Base-by-base conservation (phyloP, 805 yeast species). In the Starmerella cellae region DNA sequence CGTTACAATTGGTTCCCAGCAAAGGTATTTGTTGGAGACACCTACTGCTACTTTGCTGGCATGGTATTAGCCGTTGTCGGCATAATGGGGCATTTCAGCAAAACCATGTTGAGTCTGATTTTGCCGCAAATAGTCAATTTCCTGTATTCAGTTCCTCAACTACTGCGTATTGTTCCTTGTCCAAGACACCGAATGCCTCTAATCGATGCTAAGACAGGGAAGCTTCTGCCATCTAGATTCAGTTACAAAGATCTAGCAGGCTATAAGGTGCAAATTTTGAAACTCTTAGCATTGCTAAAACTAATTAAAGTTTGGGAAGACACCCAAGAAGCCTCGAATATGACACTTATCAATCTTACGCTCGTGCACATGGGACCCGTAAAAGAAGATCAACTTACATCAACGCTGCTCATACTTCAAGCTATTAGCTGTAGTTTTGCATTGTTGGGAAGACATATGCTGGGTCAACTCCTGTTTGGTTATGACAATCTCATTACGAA, bases 1-100 rank as follows among this genome's bases (percentile, higher is more conserved):
- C 74, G 73, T 52, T 79, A 69, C 66, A 91, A 91, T 59, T 81
- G 87, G 79, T 91, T 69, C 66, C 98, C 98, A 0, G 84, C 98
- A 0, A 64, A 64, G 43, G 97, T 84, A 1, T 91, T 91, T 63
- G 99, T 91, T 6, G 99, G 99, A 24, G 99, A 91, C 59, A 88
- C 98, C 0, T 91, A 81, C 66, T 91, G 99, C 63, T 91, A 91
- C 62, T 87, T 91, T 61, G 84, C 95, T 21, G 99, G 99, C 3
- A 91, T 91, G 98, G 94, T 91, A 1, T 85, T 91, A 61, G 98
- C 97, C 0, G 91, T 87, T 22, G 95, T 83, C 24, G 97, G 96
- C 1, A 91, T 91, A 28, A 69, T 83, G 45, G 97, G 97, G 1
- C 99, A 91, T 65, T 91, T 87, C 60, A 83, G 95, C 34, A 91